Evolutionary conservation across 306 rosid species (phyloP).

Genomic region (Ormosia emarginata): DNA sequence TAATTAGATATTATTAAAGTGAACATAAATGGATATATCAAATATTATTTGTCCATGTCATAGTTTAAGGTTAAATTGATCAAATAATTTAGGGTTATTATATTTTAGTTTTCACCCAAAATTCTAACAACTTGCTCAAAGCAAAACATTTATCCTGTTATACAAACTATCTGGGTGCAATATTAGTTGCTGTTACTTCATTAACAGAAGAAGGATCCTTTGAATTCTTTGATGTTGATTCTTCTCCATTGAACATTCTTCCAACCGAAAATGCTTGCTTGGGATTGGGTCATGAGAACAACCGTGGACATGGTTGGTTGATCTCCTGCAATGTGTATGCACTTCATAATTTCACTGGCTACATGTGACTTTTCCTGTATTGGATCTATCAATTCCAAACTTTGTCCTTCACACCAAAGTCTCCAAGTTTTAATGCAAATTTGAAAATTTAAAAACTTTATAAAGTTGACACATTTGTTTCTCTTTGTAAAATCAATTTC

Average conservation of each 20-base stretch:
- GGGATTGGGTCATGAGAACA: slow-evolving; percentile 26
- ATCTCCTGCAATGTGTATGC: slow-evolving; percentile 14
- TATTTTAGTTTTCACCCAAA: no score
- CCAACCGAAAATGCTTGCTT: slow-evolving; percentile 24
- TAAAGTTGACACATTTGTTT: background rate
- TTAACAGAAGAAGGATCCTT: background rate
- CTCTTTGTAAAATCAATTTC: background rate
- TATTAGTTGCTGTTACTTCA: no score
- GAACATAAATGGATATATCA: no score
- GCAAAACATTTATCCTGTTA: no score
- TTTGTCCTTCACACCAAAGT: slow-evolving; percentile 29
- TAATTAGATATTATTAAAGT: no score
- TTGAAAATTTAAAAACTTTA: background rate
- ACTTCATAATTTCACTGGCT: slow-evolving; percentile 7
- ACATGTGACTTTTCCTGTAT: background rate
- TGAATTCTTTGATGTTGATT: background rate
- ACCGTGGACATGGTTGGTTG: slow-evolving; percentile 41
- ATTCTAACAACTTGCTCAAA: no score
- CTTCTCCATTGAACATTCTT: background rate
- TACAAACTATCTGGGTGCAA: no score
- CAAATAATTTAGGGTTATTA: no score
- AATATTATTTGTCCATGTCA: no score
- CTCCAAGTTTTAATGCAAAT: slow-evolving; percentile 32
- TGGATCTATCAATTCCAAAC: slow-evolving; percentile 30
- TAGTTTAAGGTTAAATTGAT: no score